Percentiles rank a stretch among this genome's conserved stretches.
phyloP scores from a whole-genome alignment of 495 filamentous ascomycete species.

The Sabuloglossum arenarium region DNA sequence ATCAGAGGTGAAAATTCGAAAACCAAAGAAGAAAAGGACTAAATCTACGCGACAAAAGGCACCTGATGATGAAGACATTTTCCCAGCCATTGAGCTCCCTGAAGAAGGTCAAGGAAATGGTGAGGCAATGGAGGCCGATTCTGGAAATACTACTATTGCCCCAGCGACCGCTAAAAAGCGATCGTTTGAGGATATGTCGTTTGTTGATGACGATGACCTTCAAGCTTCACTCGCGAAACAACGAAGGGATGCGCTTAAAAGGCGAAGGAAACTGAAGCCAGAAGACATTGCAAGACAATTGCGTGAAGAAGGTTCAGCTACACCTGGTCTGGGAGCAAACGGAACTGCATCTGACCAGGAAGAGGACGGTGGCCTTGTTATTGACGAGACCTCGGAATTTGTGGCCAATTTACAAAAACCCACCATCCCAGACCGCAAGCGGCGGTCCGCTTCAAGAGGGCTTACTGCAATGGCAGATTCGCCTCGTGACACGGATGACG shows the following conservation, averaged over 20 bases:
- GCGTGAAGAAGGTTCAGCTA: constrained; percentile 46
- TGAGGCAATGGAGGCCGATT: constrained; percentile 62
- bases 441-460: constrained; percentile 6
- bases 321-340: constrained; percentile 19
- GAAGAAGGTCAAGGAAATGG: constrained; percentile 19
- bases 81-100: constrained; percentile 25
- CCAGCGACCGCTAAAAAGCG: constrained; percentile 33
- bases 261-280: constrained; percentile 61
- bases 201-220: constrained; percentile 84
- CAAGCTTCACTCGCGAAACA: constrained; percentile 68
- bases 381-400: constrained; percentile 91
- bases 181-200: constrained; percentile 40
- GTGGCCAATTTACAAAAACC: constrained; percentile 62
- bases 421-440: constrained; percentile 38
- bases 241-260: constrained; percentile 65
- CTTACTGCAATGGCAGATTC: constrained; percentile 21
- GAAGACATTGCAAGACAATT: constrained; percentile 74
- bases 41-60: constrained; percentile 50
- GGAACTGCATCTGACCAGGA: constrained; percentile 22
- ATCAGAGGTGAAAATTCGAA: constrained; percentile 71
- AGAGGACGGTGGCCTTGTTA: constrained; percentile 55
- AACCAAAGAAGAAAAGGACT: constrained; percentile 82
- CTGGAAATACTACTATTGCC: constrained; percentile 18
- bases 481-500: constrained; percentile 28
- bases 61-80: constrained; percentile 53